These are phyloP conservation scores for Tetracladium marchalianum DNA, from an alignment of 495 filamentous ascomycete species.

Conservation along the genomic window DNA sequence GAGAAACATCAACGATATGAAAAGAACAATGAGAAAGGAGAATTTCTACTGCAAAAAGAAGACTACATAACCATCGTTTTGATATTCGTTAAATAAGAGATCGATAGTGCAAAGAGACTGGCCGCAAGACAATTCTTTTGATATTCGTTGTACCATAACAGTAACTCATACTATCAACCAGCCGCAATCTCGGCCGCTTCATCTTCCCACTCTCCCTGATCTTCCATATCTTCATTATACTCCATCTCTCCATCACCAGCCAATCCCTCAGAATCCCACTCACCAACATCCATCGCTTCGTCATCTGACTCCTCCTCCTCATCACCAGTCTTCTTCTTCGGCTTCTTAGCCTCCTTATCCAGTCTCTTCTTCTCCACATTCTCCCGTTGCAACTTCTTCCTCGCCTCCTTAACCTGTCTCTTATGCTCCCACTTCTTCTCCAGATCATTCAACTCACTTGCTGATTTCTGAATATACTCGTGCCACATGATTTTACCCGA, in stretches of 20 bases:
- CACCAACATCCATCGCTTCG: constrained; percentile 45
- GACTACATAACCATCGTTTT: too few relatives aligned
- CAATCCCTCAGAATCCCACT: constrained; percentile 51
- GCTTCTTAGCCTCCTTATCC: constrained; percentile 29
- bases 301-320: constrained; percentile 39
- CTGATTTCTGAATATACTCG: constrained; percentile 78
- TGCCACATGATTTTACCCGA: constrained; percentile 95
- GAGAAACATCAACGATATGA: too few relatives aligned
- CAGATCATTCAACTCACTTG: constrained; percentile 61
- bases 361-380: constrained; percentile 78
- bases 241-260: constrained; percentile 53
- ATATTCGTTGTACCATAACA: background rate
- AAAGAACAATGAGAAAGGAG: too few relatives aligned
- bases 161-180: constrained; percentile 8
- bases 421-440: constrained; percentile 73
- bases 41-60: too few relatives aligned
- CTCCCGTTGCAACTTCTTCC: constrained; percentile 70
- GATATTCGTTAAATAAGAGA: too few relatives aligned
- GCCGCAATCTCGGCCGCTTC: constrained; percentile 33
- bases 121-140: too few relatives aligned
- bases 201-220: constrained; percentile 42
- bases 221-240: constrained; percentile 41
- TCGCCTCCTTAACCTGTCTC: constrained; percentile 69
- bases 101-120: too few relatives aligned
- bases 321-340: constrained; percentile 33